Conservation (phyloP, 176 grass and related monocot species). For the Zea luxurians region DNA sequence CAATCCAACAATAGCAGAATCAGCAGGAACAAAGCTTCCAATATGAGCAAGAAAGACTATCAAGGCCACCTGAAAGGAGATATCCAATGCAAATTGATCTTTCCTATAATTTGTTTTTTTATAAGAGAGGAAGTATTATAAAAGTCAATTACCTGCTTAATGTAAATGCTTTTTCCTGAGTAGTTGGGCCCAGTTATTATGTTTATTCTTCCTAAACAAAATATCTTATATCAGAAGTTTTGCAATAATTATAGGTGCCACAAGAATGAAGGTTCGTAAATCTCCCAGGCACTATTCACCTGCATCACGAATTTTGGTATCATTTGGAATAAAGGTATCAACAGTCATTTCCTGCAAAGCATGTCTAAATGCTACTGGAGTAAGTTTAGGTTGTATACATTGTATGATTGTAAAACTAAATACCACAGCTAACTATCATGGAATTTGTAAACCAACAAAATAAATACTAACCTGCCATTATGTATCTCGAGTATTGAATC, state of each 20-base stretch:
- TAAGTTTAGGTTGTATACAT: constrained; percentile 25
- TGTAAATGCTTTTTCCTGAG: constrained; percentile 97
- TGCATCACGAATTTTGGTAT: constrained; percentile 64
- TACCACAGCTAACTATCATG: neutral
- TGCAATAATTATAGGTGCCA: neutral
- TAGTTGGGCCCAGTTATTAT: constrained; percentile 98
- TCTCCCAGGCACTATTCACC: constrained; percentile 49
- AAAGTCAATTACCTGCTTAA: constrained; percentile 74
- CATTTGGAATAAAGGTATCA: constrained; percentile 94
- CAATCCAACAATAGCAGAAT: constrained; percentile 88
- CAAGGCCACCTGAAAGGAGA: constrained; percentile 84
- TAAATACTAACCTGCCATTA: constrained; percentile 80
- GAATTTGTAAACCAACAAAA: constrained; percentile 12
- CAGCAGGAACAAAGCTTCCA: constrained; percentile 98
- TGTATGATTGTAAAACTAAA: constrained; percentile 23
- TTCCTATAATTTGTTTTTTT: constrained; percentile 1
- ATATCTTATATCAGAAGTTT: constrained; percentile 1
- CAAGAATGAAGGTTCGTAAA: neutral
- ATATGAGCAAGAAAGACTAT: constrained; percentile 97
- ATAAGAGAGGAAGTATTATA: constrained; percentile 12
- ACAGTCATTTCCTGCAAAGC: constrained; percentile 99
- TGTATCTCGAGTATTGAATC: constrained; percentile 82
- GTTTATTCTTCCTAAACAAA: constrained; percentile 82
- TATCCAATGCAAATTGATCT: constrained; percentile 13
- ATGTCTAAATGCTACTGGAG: constrained; percentile 58